Evolutionary conservation across 352 stramenopile species (phyloP), one percentile per base, ranked within the genome.

Genomic region (Sclerospora graminicola): DNA sequence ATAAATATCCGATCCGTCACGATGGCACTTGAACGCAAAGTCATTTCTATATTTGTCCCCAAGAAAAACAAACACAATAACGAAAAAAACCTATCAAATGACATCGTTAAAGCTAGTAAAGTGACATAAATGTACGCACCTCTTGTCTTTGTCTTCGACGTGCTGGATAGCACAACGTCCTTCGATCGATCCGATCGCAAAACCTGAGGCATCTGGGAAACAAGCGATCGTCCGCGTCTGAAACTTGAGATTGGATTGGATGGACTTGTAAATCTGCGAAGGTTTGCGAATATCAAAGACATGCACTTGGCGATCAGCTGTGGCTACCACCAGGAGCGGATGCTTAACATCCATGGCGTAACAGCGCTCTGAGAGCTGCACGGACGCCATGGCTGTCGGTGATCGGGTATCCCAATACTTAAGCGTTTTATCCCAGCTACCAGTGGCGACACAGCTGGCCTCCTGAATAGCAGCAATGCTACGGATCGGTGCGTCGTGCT

Each of bases 401-500:
- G 73, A 82, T 29, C 93, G 67, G 26, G 78, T 92, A 61, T 98
- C 94, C 95, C 95, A 98, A 63, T 98, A 98, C 74, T 97, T 97
- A 45, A 98, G 48, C 34, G 88, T 95, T 45, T 95, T 93, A 72
- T 96, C 87, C 89, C 90, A 98, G 44, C 78, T 86, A n/a, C 84
- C 94, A 13, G 84, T 97, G 14, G 95, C 86, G 41, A 98, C 87
- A 44, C 95, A 81, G 39, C 89, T 95, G 31, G 67, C 70, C 20
- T 89, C 69, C 27, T 72, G 65, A 41, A 97, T 72, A 27, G 83
- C 87, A 5, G 67, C 62, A 26, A 97, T 91, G 29, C 60, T 72
- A 49, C 89, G 86, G 54, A 97, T 92, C 29, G 91, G 90, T 41
- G 84, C 75, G 56, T 97, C 89, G 48, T 98, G 92, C 62, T 92